These are phyloP conservation scores for Plasmodium yoelii DNA, from an alignment of 169 alveolate species.

Conservation along the genomic window DNA sequence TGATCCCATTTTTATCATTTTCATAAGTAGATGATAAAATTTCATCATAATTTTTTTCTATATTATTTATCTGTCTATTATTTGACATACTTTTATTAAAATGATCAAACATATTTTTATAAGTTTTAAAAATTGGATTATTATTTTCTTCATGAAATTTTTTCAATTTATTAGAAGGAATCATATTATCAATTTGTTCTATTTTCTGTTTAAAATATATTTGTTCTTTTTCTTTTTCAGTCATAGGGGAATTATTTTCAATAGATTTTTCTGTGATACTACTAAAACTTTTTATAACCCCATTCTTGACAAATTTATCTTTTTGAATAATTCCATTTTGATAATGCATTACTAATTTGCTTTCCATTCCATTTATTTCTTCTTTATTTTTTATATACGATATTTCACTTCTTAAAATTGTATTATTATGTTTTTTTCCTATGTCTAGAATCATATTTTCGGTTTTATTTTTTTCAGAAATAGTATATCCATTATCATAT, in stretches of 20 bases:
- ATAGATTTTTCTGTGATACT: neutral
- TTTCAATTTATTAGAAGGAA: conserved; percentile 14
- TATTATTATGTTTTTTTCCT: neutral
- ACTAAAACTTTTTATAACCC: neutral
- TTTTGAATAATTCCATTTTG: neutral
- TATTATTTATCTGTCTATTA: conserved; percentile 1
- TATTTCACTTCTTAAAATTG: neutral
- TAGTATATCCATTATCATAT: neutral
- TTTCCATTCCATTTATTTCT: neutral
- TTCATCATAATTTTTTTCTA: neutral
- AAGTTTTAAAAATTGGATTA: neutral
- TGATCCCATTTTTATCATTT: neutral
- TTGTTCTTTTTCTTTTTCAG: conserved; percentile 11
- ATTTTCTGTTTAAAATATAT: neutral
- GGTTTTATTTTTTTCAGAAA: neutral
- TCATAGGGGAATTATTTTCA: too few relatives aligned
- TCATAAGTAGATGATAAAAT: neutral
- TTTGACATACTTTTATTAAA: conserved; percentile 3
- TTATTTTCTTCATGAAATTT: neutral
- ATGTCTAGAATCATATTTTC: neutral
- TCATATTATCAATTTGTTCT: conserved; percentile 4
- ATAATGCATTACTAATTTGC: neutral
- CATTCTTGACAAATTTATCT: neutral
- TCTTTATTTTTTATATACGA: conserved; percentile 10
- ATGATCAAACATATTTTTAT: neutral